Conservation (phyloP, 192 early-diverging fungal species). For the Dimargaris cristalligena region DNA sequence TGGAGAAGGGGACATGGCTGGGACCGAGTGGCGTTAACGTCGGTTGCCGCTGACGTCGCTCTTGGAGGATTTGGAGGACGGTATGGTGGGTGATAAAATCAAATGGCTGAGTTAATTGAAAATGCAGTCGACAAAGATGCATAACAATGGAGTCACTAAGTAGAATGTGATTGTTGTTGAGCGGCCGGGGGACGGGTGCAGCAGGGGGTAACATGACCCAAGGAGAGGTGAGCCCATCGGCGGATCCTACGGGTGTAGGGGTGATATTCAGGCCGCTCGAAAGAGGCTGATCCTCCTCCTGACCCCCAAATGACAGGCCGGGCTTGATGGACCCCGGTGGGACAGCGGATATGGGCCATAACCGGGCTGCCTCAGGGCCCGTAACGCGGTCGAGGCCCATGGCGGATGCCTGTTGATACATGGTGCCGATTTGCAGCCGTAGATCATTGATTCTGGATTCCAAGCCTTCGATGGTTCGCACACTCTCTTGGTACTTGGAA, state of each 20-base stretch:
- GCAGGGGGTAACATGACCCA: background rate
- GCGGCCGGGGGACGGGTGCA: background rate
- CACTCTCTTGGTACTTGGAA: background rate
- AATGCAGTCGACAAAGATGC: background rate
- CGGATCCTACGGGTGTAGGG: background rate
- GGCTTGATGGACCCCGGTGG: background rate
- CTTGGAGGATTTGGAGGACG: background rate
- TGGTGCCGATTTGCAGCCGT: background rate
- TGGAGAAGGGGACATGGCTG: too few species aligned
- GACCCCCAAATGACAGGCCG: background rate
- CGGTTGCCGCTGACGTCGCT: background rate
- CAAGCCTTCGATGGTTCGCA: background rate
- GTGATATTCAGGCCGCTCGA: background rate
- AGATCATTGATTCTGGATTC: constrained; percentile 1
- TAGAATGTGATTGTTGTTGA: background rate
- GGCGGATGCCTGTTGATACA: background rate
- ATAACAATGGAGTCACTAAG: too few species aligned
- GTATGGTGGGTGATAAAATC: background rate
- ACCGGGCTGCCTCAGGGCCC: background rate
- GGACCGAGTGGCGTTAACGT: too few species aligned
- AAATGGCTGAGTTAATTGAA: background rate
- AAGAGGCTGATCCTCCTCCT: too few species aligned
- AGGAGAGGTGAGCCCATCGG: background rate
- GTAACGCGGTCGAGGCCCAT: background rate
- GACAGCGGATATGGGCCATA: background rate